Evolutionary conservation across 225 moss, liverwort and hornwort genomes (phyloP).

Genomic region (Sphagnum tenellum): DNA sequence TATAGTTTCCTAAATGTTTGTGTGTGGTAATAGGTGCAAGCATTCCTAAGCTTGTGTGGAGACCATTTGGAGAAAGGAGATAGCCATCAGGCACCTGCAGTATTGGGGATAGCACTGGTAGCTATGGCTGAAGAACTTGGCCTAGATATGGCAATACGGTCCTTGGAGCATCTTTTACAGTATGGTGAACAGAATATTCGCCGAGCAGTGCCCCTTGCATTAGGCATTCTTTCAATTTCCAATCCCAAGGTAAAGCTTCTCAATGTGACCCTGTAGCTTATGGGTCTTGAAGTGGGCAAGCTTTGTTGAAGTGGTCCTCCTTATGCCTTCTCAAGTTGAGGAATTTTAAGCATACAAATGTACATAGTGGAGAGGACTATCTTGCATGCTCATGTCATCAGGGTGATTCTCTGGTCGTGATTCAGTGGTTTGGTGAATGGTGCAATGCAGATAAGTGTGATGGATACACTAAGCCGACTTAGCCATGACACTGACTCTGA

Average conservation of each 20-base stretch:
- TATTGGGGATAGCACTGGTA: constrained; percentile 90
- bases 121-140: constrained; percentile 99
- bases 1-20: no score
- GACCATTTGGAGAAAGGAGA: constrained; percentile 97
- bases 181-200: constrained; percentile 98
- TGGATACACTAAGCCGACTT: constrained; percentile 97
- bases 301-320: no score
- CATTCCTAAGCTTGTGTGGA: constrained; percentile 82
- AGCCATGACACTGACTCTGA: constrained; percentile 94
- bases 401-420: neutral
- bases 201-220: constrained; percentile 89
- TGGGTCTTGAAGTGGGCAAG: no score
- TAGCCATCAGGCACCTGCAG: constrained; percentile 93
- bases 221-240: constrained; percentile 86
- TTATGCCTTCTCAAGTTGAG: no score
- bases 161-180: constrained; percentile 92
- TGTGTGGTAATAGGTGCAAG: constrained; percentile 62
- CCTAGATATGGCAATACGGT: constrained; percentile 96
- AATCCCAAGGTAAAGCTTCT: constrained; percentile 62
- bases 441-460: constrained; percentile 84
- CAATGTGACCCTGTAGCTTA: neutral
- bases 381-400: constrained; percentile 1
- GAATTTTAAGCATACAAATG: no score
- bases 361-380: neutral
- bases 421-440: constrained; percentile 6